Evolutionary conservation across 352 stramenopile species (phyloP), one percentile per base, ranked within the genome.

Genomic region (Pythium phragmitis): DNA sequence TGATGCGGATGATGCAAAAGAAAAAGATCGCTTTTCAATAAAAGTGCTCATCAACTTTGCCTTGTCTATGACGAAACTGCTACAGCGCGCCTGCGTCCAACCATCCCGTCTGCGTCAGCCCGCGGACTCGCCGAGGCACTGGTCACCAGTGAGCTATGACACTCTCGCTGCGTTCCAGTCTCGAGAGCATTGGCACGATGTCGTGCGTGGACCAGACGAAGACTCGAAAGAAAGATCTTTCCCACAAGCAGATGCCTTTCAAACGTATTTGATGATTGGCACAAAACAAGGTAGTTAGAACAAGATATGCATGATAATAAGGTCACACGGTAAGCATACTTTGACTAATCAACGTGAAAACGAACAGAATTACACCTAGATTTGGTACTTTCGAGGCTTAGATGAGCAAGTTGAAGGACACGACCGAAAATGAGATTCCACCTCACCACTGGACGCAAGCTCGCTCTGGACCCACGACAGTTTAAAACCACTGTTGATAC

Each of bases 331-430:
- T 42, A 42, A 30, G 26, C 17, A 13, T 33, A 5, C 21, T 34
- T 30, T 34, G 17, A 14, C 28, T 33, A 7, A 33, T 17, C 26
- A 52, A 8, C 14, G 37, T 42, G 1, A 42, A 42, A 12, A 16
- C 14, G 14, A 42, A 9, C 37, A 37, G 19, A 17, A 28, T 26
- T 30, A 26, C 19, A 57, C 50, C 50, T 43, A 30, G 17, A 46
- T 57, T 46, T 57, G 50, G 34, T n/a, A 30, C 17, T 57, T 46
- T 11, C 33, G 34, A 19, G 28, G 16, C 17, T 46, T 4, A 46
- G 43, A 49, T 45, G 42, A n/a, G 45, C 55, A 62, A 62, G 41
- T 62, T 62, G 55, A 62, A 62, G 55, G 43, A 47, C 34, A 19
- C 28, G 8, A 3, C 13, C 11, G 21, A 52, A 36, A 42, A 46